Conservation (phyloP, 176 grass and related monocot species). For the Pontederia crassipes region DNA sequence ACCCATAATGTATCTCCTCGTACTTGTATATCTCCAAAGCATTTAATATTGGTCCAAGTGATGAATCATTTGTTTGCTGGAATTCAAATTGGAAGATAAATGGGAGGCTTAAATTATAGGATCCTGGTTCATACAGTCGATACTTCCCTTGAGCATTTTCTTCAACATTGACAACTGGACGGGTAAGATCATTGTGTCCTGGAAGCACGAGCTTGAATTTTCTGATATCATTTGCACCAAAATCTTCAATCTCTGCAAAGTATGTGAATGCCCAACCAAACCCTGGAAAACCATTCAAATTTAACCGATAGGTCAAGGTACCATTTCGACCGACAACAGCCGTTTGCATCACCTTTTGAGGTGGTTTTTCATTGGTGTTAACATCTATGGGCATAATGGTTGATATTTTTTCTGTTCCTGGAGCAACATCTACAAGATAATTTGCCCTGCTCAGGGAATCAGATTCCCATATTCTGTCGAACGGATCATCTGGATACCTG, state of each 20-base stretch:
- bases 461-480: constrained; percentile 96
- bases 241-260: constrained; percentile 89
- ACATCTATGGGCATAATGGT: constrained; percentile 57
- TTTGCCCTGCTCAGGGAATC: constrained; percentile 57
- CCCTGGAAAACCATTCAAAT: constrained; percentile 78
- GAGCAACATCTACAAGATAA: constrained; percentile 78
- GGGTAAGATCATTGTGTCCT: constrained; percentile 43
- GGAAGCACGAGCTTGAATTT: constrained; percentile 74
- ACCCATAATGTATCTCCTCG: constrained; percentile 54
- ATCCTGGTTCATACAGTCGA: constrained; percentile 74
- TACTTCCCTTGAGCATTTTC: constrained; percentile 84
- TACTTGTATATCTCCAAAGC: constrained; percentile 88
- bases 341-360: constrained; percentile 93
- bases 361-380: constrained; percentile 33
- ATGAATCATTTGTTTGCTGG: constrained; percentile 72
- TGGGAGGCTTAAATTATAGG: constrained; percentile 48
- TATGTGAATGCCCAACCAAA: constrained; percentile 81
- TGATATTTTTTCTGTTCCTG: constrained; percentile 67
- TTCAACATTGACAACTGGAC: constrained; percentile 66
- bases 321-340: constrained; percentile 81
- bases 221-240: constrained; percentile 53
- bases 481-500: constrained; percentile 80
- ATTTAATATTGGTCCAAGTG: constrained; percentile 77
- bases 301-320: constrained; percentile 62
- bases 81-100: constrained; percentile 67